Evolutionary conservation across 768 basidiomycete genomes (phyloP).

Genomic region (Galerina sulciceps): DNA sequence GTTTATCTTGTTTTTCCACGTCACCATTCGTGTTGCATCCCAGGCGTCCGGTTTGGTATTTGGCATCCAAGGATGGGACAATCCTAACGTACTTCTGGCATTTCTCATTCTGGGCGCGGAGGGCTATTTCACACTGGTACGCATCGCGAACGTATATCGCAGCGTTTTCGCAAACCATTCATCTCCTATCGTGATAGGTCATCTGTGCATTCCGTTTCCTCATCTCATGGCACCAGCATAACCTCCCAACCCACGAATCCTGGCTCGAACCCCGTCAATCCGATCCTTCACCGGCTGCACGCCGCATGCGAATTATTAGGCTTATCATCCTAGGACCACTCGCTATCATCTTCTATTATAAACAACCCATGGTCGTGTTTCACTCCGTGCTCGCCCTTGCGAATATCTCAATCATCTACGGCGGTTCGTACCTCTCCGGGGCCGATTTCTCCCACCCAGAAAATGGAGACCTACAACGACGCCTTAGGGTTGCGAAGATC

Average conservation of each 20-base stretch:
- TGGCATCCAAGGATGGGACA: constrained; percentile 32
- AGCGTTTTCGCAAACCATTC: background rate
- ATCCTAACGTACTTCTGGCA: constrained; percentile 32
- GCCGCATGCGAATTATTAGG: constrained; percentile 2
- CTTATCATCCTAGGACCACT: constrained; percentile 28
- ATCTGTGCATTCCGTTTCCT: constrained; percentile 39
- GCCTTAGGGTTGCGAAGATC: constrained; percentile 27
- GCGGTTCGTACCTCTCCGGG: constrained; percentile 34
- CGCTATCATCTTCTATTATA: constrained; percentile 22
- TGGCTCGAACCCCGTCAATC: constrained; percentile 37
- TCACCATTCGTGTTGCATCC: constrained; percentile 36
- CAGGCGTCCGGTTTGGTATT: constrained; percentile 40
- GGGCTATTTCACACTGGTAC: constrained; percentile 13
- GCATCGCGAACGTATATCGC: background rate
- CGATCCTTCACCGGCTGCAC: constrained; percentile 13
- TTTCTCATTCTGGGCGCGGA: constrained; percentile 28
- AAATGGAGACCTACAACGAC: constrained; percentile 10
- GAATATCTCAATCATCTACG: constrained; percentile 35
- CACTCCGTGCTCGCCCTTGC: constrained; percentile 34
- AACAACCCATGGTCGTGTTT: constrained; percentile 33
- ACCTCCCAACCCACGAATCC: constrained; percentile 30
- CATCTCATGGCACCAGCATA: constrained; percentile 40
- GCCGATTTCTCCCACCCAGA: constrained; percentile 14
- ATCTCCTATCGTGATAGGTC: constrained; percentile 9
- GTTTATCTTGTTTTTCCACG: constrained; percentile 35